Conservation (phyloP, 2,329 filamentous ascomycete species). For the Zymoseptoria crescenta region DNA sequence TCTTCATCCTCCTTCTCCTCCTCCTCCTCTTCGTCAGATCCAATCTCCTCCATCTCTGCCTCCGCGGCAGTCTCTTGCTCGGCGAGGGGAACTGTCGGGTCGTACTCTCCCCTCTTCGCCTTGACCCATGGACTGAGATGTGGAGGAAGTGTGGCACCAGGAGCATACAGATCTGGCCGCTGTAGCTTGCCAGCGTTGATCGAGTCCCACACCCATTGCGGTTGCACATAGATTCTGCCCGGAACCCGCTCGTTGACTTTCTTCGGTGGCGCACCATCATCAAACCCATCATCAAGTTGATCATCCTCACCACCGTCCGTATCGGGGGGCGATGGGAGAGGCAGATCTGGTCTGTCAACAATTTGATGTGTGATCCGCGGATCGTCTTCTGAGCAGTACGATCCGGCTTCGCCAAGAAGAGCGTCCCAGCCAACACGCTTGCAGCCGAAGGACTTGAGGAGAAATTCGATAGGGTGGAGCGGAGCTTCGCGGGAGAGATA, state of each 20-base stretch:
- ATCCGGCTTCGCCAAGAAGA: slow-evolving; percentile 72
- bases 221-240: slow-evolving; percentile 88
- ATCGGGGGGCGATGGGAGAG: slow-evolving; percentile 34
- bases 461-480: slow-evolving; percentile 80
- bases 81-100: slow-evolving; percentile 76
- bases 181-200: slow-evolving; percentile 87
- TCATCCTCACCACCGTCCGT: slow-evolving; percentile 37
- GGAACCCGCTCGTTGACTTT: slow-evolving; percentile 63
- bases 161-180: slow-evolving; percentile 77
- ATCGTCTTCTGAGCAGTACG: slow-evolving; percentile 84
- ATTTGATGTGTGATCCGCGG: slow-evolving; percentile 91
- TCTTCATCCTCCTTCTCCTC: slow-evolving; percentile 36
- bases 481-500: slow-evolving; percentile 92
- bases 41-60: slow-evolving; percentile 50
- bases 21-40: slow-evolving; percentile 41
- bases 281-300: slow-evolving; percentile 47
- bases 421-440: slow-evolving; percentile 93
- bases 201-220: slow-evolving; percentile 98
- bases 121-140: slow-evolving; percentile 96
- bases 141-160: slow-evolving; percentile 81
- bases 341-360: slow-evolving; percentile 75
- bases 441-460: slow-evolving; percentile 89
- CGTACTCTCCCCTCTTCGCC: slow-evolving; percentile 76
- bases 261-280: slow-evolving; percentile 48
- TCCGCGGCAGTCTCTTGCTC: slow-evolving; percentile 85